Evolutionary conservation across 164 flowering plant genomes (phyloP).

Genomic region (Sedum album): DNA sequence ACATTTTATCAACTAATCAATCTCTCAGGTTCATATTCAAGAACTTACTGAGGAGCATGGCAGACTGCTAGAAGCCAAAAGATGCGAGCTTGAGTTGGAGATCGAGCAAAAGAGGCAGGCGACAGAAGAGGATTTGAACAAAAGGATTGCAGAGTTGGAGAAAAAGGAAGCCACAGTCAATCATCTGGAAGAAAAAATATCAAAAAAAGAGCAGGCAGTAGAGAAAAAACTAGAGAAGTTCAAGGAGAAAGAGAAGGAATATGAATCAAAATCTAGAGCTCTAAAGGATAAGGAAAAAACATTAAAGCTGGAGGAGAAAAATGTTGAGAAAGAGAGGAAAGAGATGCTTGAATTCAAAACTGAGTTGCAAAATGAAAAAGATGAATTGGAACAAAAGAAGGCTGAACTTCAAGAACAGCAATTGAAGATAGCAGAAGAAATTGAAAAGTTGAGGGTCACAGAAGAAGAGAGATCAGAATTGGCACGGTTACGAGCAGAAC

Average conservation of each 20-base stretch:
- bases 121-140: constrained; percentile 5
- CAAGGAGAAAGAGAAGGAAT: constrained; percentile 35
- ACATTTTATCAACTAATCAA: background rate
- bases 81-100: constrained; percentile 1
- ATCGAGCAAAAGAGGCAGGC: constrained; percentile 8
- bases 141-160: background rate
- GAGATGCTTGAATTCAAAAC: constrained; percentile 24
- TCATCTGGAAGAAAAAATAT: constrained; percentile 34
- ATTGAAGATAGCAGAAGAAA: constrained; percentile 22
- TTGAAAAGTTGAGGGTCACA: constrained; percentile 23
- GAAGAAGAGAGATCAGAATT: constrained; percentile 42
- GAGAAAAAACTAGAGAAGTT: constrained; percentile 34
- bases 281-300: constrained; percentile 35
- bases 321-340: constrained; percentile 23
- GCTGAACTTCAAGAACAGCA: constrained; percentile 29
- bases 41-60: constrained; percentile 6
- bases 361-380: constrained; percentile 20
- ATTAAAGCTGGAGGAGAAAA: constrained; percentile 29
- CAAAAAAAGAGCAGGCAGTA: constrained; percentile 30
- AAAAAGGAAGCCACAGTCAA: constrained; percentile 17
- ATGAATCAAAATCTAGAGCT: constrained; percentile 25
- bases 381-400: constrained; percentile 32
- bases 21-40: constrained; percentile 3
- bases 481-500: constrained; percentile 31
- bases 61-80: background rate